A percentile compares a stretch with the other conserved stretches of the same genome.
Evolutionary conservation across 768 basidiomycete species (phyloP).

Genomic region (Mycena indigotica): DNA sequence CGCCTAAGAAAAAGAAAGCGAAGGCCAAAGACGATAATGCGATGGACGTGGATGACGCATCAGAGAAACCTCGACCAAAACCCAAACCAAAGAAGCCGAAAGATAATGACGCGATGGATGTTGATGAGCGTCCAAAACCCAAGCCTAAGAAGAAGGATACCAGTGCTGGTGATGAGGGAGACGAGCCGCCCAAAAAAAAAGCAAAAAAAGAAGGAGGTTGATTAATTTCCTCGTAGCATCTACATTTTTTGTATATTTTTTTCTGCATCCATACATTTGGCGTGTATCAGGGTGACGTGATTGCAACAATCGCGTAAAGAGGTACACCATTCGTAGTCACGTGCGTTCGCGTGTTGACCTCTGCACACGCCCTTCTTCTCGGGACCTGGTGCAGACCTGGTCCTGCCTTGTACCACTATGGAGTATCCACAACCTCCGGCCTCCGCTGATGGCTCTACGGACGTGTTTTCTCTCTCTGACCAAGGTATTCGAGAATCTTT

Average conservation of each 20-base stretch:
- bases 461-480: slow-evolving; percentile 78
- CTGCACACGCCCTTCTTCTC: neutral
- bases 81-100: slow-evolving; percentile 52
- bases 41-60: slow-evolving; percentile 42
- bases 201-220: slow-evolving; percentile 46
- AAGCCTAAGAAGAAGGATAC: slow-evolving; percentile 51
- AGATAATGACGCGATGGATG: slow-evolving; percentile 40
- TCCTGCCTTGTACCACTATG: slow-evolving; percentile 31
- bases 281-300: too few species aligned
- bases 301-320: neutral
- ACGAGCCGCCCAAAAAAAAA: slow-evolving; percentile 77
- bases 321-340: too few species aligned
- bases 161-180: slow-evolving; percentile 36
- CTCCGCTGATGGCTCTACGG: slow-evolving; percentile 47
- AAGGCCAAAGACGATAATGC: slow-evolving; percentile 32
- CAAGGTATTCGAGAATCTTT: slow-evolving; percentile 30
- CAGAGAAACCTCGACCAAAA: slow-evolving; percentile 28
- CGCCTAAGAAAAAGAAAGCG: slow-evolving; percentile 42
- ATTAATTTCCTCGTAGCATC: neutral
- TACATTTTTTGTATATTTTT: neutral
- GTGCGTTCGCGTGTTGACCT: neutral
- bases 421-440: slow-evolving; percentile 40
- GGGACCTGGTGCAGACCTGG: too few species aligned
- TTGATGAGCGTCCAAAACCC: slow-evolving; percentile 37
- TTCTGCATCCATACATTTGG: too few species aligned